Percentiles rank a stretch among this genome's conserved stretches.
Evolutionary conservation across 371 early-diverging fungal species (phyloP).

Genomic region (Batkoa obscura): DNA sequence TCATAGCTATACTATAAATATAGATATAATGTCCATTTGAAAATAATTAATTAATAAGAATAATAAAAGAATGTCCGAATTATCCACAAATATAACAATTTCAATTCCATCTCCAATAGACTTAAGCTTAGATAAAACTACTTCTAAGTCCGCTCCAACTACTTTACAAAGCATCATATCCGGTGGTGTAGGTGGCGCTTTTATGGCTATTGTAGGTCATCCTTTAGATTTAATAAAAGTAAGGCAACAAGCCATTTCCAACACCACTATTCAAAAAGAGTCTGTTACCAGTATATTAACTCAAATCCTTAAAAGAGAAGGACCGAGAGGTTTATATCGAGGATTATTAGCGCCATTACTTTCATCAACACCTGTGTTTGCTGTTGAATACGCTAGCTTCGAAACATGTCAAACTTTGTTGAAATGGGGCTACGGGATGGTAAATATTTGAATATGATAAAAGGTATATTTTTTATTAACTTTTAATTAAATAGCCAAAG

Average conservation of each 20-base stretch:
- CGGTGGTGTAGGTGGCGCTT: not conserved
- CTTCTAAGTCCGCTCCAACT: too few relatives aligned
- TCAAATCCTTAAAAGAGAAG: not conserved
- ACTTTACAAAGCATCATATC: constrained; percentile 43
- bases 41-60: too few relatives aligned
- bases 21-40: too few relatives aligned
- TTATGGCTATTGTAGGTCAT: not conserved
- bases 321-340: not conserved
- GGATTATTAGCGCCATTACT: not conserved
- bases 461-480: not conserved
- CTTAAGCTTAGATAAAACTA: too few relatives aligned
- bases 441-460: not conserved
- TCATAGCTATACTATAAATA: too few relatives aligned
- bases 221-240: constrained; percentile 1
- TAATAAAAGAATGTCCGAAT: too few relatives aligned
- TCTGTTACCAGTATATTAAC: constrained; percentile 15
- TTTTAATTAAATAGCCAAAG: not conserved
- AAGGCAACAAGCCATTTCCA: constrained; percentile 13
- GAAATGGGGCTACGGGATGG: constrained; percentile 29
- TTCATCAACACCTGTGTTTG: not conserved
- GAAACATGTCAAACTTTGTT: too few relatives aligned
- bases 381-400: constrained; percentile 54
- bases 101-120: too few relatives aligned
- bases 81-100: too few relatives aligned
- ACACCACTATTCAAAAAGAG: constrained; percentile 10